These are phyloP conservation scores for Aspergillus arachidicola DNA, from an alignment of 2,329 filamentous ascomycete genomes.

Conservation along the genomic window DNA sequence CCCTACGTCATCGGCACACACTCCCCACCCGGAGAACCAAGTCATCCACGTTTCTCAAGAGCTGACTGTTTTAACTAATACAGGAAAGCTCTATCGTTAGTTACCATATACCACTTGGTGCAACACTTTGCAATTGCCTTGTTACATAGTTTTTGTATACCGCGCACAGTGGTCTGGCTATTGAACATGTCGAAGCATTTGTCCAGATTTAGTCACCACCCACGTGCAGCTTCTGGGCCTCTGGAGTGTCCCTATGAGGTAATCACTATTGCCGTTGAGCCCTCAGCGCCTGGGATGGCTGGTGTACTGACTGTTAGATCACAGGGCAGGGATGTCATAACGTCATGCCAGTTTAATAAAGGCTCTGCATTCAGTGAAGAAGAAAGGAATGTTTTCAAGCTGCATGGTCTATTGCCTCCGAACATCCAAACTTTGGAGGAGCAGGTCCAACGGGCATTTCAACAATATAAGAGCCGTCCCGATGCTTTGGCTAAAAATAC, in stretches of 20 bases:
- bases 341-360: slow-evolving; percentile 75
- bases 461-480: slow-evolving; percentile 68
- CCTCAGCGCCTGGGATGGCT: neutral
- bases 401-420: slow-evolving; percentile 72
- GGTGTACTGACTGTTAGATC: neutral
- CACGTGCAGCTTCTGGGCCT: slow-evolving; percentile 31
- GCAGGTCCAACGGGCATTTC: slow-evolving; percentile 75
- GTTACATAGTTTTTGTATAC: neutral
- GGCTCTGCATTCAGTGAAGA: slow-evolving; percentile 73
- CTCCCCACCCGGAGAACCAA: neutral
- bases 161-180: neutral
- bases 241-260: slow-evolving; percentile 35
- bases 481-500: slow-evolving; percentile 81
- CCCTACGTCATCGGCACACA: neutral
- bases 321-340: slow-evolving; percentile 59
- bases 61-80: neutral
- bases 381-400: slow-evolving; percentile 70
- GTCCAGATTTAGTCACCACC: slow-evolving; percentile 35
- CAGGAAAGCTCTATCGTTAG: neutral
- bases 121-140: neutral
- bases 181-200: slow-evolving; percentile 11
- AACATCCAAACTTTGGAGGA: slow-evolving; percentile 74
- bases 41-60: neutral
- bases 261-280: neutral
- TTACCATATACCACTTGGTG: neutral